Conservation (phyloP, 1,284 basidiomycete genomes). For the Tilletia indica region DNA sequence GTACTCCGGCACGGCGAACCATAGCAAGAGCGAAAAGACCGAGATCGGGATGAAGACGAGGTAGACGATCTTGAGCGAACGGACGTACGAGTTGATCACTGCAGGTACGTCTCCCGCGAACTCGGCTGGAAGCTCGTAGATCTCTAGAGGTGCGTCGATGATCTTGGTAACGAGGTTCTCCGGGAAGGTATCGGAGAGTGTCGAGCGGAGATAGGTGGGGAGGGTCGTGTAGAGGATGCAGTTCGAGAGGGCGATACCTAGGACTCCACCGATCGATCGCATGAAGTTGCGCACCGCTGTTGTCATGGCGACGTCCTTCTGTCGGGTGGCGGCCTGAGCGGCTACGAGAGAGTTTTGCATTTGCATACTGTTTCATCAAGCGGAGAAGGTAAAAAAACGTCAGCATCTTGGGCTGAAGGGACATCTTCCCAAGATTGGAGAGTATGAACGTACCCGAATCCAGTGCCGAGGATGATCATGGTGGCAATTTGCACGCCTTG, state of each 20-base stretch:
- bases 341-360: constrained; percentile 27
- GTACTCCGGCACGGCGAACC: constrained; percentile 23
- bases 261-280: constrained; percentile 23
- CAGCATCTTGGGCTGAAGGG: neutral
- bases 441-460: constrained; percentile 20
- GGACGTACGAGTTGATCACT: constrained; percentile 17
- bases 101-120: neutral
- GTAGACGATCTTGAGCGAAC: constrained; percentile 15
- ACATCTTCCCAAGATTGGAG: neutral
- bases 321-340: constrained; percentile 18
- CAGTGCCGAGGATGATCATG: constrained; percentile 22
- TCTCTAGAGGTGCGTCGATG: constrained; percentile 16
- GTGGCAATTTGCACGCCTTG: neutral
- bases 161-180: neutral
- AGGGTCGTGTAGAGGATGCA: constrained; percentile 19
- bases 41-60: constrained; percentile 24
- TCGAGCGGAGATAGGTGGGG: neutral
- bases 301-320: constrained; percentile 23
- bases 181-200: neutral
- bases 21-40: constrained; percentile 16
- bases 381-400: neutral
- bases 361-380: constrained; percentile 1
- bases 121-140: neutral
- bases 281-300: constrained; percentile 27
- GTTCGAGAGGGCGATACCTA: constrained; percentile 18